Base-by-base conservation (phyloP, 2,329 filamentous ascomycete genomes). In the Trichoderma koningii region DNA sequence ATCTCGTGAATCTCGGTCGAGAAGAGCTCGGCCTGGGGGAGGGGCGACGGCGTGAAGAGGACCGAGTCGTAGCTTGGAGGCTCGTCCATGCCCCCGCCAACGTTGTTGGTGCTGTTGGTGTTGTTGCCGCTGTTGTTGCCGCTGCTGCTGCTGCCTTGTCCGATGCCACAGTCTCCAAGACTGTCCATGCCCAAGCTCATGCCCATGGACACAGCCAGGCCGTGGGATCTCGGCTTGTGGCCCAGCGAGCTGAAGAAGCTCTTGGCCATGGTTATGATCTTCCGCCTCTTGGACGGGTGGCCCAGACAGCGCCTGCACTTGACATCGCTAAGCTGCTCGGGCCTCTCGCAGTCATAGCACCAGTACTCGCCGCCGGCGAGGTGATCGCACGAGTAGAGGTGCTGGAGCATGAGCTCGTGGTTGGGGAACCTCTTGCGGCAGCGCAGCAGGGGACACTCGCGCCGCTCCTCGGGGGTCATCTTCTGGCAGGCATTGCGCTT, bases 391-490 rank as follows among this genome's bases (percentile, higher is more conserved):
- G 72, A 73, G 65, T 81, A 79, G 10, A 86, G 75, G 67, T 85
- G 84, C 69, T 77, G 79, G 56, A 85, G 77, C 83, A 86, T 84
- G 64, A 76, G 67, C 72, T 85, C 83, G 69, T 86, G 83, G 71
- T 80, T 78, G 17, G 77, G 71, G 70, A 85, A 85, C 9, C 74
- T 78, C 69, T 80, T 78, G 51, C 79, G 78, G 71, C 83, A 86
- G 45, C 78, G 78, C 45, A 85, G 71, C 67, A 86, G 74, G 17
- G 84, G 84, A 66, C 83, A 86, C 68, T 80, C 79, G 45, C 82
- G 74, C 64, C 78, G 80, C 68, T 85, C 81, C 69, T 77, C 78
- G 26, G 76, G 71, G 9, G 78, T 79, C 77, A 85, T 83, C 61
- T 77, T 79, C 48, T 73, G 67, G 61, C 78, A 83, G 34, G 75